Conservation (phyloP, 305 asterid species). For the Rubia tinctorum region DNA sequence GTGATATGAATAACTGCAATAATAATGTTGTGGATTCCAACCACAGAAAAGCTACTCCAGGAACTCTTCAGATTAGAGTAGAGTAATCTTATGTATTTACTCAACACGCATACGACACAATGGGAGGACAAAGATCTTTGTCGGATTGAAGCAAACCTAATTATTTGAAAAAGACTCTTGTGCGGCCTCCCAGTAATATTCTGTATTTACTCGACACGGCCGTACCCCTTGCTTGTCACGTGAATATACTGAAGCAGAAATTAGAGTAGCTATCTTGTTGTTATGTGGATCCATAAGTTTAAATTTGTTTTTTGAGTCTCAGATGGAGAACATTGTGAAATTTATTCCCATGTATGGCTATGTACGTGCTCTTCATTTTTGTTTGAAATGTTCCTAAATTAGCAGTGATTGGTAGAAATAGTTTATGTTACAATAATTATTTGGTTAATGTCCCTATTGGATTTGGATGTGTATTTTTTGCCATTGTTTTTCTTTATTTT, state of each 20-base stretch:
- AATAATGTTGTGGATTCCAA: slow-evolving; percentile 16
- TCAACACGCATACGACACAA: too few species aligned
- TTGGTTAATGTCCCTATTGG: slow-evolving; percentile 56
- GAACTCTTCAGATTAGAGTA: background rate
- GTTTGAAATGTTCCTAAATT: slow-evolving; percentile 42
- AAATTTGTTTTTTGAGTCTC: background rate
- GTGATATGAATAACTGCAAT: slow-evolving; percentile 26
- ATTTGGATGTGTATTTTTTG: slow-evolving; percentile 61
- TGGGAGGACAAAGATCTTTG: too few species aligned
- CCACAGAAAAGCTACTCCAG: slow-evolving; percentile 44
- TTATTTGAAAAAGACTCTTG: slow-evolving; percentile 40
- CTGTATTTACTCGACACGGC: too few species aligned
- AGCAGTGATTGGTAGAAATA: slow-evolving; percentile 41
- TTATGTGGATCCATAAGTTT: background rate
- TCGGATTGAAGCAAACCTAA: slow-evolving; percentile 55
- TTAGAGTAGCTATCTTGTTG: background rate
- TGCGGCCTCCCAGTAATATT: slow-evolving; percentile 48
- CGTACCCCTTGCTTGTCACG: slow-evolving; percentile 19
- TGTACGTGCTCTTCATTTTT: background rate
- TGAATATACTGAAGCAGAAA: slow-evolving; percentile 19
- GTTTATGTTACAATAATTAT: background rate
- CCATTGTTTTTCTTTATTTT: background rate
- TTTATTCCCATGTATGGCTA: background rate
- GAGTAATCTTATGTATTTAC: slow-evolving; percentile 1
- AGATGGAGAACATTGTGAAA: background rate